These are phyloP conservation scores for Funneliformis geosporum DNA, from an alignment of 192 early-diverging fungal species.

Conservation along the genomic window DNA sequence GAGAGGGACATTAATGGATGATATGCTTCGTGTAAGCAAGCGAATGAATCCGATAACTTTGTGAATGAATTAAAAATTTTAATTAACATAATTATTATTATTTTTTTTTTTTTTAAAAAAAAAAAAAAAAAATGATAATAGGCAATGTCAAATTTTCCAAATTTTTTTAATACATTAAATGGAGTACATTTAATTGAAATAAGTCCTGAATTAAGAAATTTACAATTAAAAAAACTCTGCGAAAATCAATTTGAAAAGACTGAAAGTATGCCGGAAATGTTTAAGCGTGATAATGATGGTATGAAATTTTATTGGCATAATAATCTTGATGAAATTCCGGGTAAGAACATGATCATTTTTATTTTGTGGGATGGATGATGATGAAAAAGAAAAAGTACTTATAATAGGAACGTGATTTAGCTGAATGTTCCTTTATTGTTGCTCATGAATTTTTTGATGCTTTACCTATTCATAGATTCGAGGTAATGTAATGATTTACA, in stretches of 20 bases:
- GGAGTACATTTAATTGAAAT: conserved; percentile 84
- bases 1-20: conserved; percentile 90
- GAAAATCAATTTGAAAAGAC: conserved; percentile 35
- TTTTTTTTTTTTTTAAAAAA: conserved; percentile 14
- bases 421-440: conserved; percentile 68
- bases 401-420: conserved; percentile 25
- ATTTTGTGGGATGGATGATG: neutral
- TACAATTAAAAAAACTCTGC: conserved; percentile 61
- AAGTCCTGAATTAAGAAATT: conserved; percentile 69
- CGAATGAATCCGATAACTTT: neutral
- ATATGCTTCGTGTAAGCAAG: conserved; percentile 74
- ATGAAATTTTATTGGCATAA: conserved; percentile 70
- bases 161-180: conserved; percentile 61
- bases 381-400: neutral
- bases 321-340: conserved; percentile 60
- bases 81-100: neutral
- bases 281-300: conserved; percentile 38
- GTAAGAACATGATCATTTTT: conserved; percentile 34
- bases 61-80: neutral
- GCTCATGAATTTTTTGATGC: conserved; percentile 99
- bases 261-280: conserved; percentile 34
- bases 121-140: conserved; percentile 10
- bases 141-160: conserved; percentile 67
- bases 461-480: conserved; percentile 84
- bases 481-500: conserved; percentile 34